Evolutionary conservation across 768 basidiomycete species (phyloP).

Genomic region (Kwoniella pini): DNA sequence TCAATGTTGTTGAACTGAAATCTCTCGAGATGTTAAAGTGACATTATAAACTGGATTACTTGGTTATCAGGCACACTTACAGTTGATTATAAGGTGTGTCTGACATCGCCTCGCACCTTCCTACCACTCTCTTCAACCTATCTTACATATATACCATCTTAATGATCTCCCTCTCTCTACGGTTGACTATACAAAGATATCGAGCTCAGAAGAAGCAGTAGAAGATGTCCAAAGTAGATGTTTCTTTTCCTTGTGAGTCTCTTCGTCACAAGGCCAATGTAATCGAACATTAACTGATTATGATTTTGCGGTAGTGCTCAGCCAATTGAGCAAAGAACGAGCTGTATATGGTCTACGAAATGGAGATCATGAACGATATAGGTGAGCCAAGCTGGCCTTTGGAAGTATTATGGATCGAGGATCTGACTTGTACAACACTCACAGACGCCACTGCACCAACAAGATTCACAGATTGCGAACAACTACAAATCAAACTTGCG

Average conservation of each 20-base stretch:
- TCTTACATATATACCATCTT: neutral
- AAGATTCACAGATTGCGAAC: slow-evolving; percentile 85
- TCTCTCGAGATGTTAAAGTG: no score
- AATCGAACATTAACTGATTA: no score
- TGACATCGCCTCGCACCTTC: no score
- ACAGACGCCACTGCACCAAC: slow-evolving; percentile 87
- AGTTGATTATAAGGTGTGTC: no score
- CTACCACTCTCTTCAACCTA: no score
- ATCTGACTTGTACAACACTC: no score
- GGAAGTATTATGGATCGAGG: neutral
- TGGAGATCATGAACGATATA: slow-evolving; percentile 82
- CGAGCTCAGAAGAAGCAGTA: neutral
- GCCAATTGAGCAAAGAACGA: slow-evolving; percentile 82
- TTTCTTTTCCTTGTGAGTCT: slow-evolving; percentile 48
- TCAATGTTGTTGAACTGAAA: no score
- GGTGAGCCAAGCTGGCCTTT: slow-evolving; percentile 58
- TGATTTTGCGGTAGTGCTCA: no score
- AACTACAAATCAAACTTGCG: slow-evolving; percentile 78
- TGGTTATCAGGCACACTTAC: slow-evolving; percentile 1
- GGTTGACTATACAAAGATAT: no score
- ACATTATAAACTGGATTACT: no score
- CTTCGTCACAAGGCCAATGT: no score
- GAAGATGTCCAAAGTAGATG: slow-evolving; percentile 12
- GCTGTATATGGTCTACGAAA: slow-evolving; percentile 88
- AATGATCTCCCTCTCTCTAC: neutral